Evolutionary conservation across 2,329 filamentous ascomycete species (phyloP).

Genomic region (Apiospora malaysiana): DNA sequence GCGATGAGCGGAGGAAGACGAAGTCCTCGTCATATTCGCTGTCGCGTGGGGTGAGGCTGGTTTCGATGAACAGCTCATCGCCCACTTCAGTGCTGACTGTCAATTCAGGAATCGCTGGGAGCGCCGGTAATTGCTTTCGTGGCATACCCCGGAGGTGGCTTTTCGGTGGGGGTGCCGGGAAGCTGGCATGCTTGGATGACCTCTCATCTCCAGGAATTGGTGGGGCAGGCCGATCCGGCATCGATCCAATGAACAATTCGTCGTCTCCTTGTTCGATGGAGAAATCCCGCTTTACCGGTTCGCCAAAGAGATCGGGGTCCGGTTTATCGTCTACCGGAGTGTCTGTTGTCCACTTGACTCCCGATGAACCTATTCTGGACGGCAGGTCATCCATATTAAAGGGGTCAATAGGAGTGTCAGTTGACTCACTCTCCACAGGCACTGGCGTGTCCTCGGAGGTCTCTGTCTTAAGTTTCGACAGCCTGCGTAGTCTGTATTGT

Average conservation of each 20-base stretch:
- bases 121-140: constrained; percentile 32
- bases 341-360: constrained; percentile 38
- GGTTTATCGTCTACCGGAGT: constrained; percentile 37
- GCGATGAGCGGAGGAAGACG: constrained; percentile 54
- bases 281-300: constrained; percentile 34
- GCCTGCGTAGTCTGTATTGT: constrained; percentile 48
- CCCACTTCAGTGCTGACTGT: constrained; percentile 23
- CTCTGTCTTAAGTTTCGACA: constrained; percentile 38
- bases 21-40: constrained; percentile 40
- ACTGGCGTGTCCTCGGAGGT: constrained; percentile 35
- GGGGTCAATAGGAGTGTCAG: constrained; percentile 52
- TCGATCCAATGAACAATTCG: constrained; percentile 22
- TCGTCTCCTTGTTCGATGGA: constrained; percentile 30
- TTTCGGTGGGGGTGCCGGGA: constrained; percentile 42
- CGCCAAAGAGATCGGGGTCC: constrained; percentile 33
- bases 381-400: constrained; percentile 57
- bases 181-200: constrained; percentile 25
- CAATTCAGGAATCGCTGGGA: constrained; percentile 39
- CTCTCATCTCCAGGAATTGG: not conserved
- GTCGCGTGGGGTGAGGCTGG: not conserved
- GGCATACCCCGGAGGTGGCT: constrained; percentile 32
- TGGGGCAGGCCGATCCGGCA: constrained; percentile 14
- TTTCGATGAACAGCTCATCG: constrained; percentile 10
- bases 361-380: constrained; percentile 48
- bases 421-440: constrained; percentile 38